A percentile compares a stretch with the other conserved stretches of the same genome.
Evolutionary conservation across 2,329 filamentous ascomycete species (phyloP).

Genomic region (Fusarium sp.): DNA sequence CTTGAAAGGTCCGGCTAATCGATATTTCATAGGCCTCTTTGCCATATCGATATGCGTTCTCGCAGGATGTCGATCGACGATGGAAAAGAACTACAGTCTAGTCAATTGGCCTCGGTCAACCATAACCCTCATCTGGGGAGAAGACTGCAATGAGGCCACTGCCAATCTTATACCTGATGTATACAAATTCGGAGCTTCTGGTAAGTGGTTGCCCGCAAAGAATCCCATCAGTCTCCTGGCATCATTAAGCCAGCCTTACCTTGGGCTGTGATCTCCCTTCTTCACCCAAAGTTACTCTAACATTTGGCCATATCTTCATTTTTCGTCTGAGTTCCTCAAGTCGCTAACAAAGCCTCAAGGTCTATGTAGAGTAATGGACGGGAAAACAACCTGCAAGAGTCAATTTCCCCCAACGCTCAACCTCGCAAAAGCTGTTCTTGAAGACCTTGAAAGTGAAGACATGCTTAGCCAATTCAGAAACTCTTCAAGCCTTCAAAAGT

Average conservation of each 20-base stretch:
- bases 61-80: conserved; percentile 23
- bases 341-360: not conserved
- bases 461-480: not conserved
- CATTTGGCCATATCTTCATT: not conserved
- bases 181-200: conserved; percentile 35
- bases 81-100: conserved; percentile 34
- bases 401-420: conserved; percentile 36
- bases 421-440: conserved; percentile 24
- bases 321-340: too few relatives aligned
- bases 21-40: conserved; percentile 18
- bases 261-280: too few relatives aligned
- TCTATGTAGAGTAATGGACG: conserved; percentile 22
- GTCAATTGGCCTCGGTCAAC: conserved; percentile 39
- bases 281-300: too few relatives aligned
- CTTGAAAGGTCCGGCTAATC: too few relatives aligned
- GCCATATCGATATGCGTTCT: conserved; percentile 37
- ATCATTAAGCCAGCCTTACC: not conserved
- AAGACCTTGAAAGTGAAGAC: conserved; percentile 17
- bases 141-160: conserved; percentile 26
- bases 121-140: conserved; percentile 26
- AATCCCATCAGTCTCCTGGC: too few relatives aligned
- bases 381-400: conserved; percentile 14
- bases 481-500: not conserved
- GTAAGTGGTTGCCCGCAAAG: not conserved
- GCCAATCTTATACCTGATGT: conserved; percentile 23